Percentiles rank a stretch among this genome's conserved stretches.
These are phyloP conservation scores for Termitomyces eurrhizus DNA, from an alignment of 768 basidiomycete species.

Conservation along the genomic window DNA sequence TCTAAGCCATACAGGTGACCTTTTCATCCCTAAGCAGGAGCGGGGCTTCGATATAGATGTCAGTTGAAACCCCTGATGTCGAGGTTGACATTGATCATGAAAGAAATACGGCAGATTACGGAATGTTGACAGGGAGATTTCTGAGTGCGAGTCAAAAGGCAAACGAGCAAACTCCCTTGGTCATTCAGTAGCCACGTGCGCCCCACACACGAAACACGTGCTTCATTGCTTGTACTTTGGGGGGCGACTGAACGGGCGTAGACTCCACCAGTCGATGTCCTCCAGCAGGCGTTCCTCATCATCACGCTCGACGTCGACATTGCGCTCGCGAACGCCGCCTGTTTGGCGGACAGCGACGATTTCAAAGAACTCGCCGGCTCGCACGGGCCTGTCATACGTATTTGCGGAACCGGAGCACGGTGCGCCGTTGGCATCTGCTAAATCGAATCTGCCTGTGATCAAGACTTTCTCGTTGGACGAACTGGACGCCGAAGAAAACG, in stretches of 20 bases:
- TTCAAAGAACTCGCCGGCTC: constrained; percentile 11
- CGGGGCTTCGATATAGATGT: no score
- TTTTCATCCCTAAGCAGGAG: no score
- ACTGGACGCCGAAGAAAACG: background rate
- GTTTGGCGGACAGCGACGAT: constrained; percentile 17
- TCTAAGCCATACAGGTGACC: no score
- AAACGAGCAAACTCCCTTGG: no score
- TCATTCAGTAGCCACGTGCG: background rate
- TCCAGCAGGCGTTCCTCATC: constrained; percentile 1
- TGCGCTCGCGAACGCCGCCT: constrained; percentile 22
- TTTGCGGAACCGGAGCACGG: constrained; percentile 43
- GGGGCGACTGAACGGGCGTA: background rate
- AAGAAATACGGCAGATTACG: no score
- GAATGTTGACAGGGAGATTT: no score
- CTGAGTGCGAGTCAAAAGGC: no score
- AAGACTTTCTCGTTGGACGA: constrained; percentile 2
- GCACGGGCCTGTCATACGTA: constrained; percentile 31
- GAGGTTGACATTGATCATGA: no score
- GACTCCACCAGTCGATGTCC: background rate
- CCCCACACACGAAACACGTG: background rate
- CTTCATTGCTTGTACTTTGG: background rate
- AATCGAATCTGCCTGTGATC: constrained; percentile 27
- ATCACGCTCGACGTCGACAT: background rate
- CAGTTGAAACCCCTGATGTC: no score
- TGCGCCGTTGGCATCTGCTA: constrained; percentile 31